A percentile compares a stretch with the other conserved stretches of the same genome.
phyloP scores from a whole-genome alignment of 2,329 filamentous ascomycete genomes.

The Metarhizium guizhouense region DNA sequence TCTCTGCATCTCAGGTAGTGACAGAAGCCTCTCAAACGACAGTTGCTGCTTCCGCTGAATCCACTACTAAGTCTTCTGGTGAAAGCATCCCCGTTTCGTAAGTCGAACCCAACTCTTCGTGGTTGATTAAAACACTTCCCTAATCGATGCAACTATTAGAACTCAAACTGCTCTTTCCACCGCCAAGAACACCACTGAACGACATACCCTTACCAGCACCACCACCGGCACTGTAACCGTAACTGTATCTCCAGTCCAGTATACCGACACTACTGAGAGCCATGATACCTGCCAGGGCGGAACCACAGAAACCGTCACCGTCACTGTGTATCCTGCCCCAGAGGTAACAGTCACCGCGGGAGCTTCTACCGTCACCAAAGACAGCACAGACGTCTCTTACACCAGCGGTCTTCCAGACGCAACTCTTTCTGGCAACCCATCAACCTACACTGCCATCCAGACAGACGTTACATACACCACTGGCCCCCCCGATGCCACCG shows the following conservation, averaged over 20 bases:
- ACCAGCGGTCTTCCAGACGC: conserved; percentile 15
- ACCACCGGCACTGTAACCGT: conserved; percentile 13
- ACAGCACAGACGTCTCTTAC: conserved; percentile 13
- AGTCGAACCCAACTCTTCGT: conserved; percentile 7
- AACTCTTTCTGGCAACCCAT: conserved; percentile 19
- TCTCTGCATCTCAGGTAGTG: conserved; percentile 6
- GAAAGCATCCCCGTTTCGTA: conserved; percentile 26
- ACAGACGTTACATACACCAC: conserved; percentile 14
- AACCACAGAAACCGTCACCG: conserved; percentile 6
- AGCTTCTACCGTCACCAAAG: conserved; percentile 16
- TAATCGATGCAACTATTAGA: conserved; percentile 12
- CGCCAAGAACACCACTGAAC: background rate
- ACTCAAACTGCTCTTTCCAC: conserved; percentile 28
- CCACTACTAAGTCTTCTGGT: conserved; percentile 1
- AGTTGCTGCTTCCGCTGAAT: background rate
- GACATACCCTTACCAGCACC: conserved; percentile 11
- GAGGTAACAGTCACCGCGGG: conserved; percentile 18
- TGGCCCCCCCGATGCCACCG: conserved; percentile 17
- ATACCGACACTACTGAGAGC: conserved; percentile 16
- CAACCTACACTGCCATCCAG: conserved; percentile 13
- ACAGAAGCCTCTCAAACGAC: conserved; percentile 2
- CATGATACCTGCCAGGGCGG: conserved; percentile 8
- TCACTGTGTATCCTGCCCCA: conserved; percentile 8
- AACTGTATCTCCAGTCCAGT: conserved; percentile 12
- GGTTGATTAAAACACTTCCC: background rate